phyloP scores from a whole-genome alignment of 345 rosid genomes.

The Salix arbutifolia region DNA sequence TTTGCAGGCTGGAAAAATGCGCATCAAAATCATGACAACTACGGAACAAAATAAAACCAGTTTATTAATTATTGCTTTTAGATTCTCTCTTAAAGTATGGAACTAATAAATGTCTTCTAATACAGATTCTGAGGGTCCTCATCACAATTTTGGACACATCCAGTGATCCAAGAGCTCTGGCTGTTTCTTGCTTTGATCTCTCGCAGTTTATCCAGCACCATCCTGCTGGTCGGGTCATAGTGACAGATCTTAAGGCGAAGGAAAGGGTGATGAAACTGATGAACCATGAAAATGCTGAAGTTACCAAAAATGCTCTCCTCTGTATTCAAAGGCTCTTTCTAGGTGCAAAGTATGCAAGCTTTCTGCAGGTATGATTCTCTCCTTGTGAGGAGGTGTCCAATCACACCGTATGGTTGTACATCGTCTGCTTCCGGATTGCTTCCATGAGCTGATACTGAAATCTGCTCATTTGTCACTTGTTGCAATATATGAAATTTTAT shows the following conservation, averaged over 20 bases:
- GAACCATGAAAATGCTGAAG: conserved; percentile 81
- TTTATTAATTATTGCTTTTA: not conserved
- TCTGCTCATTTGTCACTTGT: not conserved
- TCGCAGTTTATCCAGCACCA: conserved; percentile 93
- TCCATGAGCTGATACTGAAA: not conserved
- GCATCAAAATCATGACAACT: not conserved
- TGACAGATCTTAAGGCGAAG: conserved; percentile 84
- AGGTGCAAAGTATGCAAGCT: conserved; percentile 93
- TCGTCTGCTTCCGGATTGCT: not conserved
- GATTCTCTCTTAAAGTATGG: not conserved
- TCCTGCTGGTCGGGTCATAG: conserved; percentile 85
- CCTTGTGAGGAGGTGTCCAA: not conserved
- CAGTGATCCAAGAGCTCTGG: conserved; percentile 73
- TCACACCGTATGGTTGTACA: not conserved
- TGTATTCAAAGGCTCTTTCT: conserved; percentile 88
- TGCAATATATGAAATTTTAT: not conserved
- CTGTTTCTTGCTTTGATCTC: conserved; percentile 91
- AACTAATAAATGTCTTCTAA: not conserved
- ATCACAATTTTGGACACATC: conserved; percentile 87
- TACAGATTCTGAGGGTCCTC: conserved; percentile 90
- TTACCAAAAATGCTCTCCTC: conserved; percentile 69
- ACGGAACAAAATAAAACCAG: not conserved
- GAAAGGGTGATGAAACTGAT: conserved; percentile 85
- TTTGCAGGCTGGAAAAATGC: not conserved
- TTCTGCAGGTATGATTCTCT: conserved; percentile 76